phyloP scores from a whole-genome alignment of 371 early-diverging fungal species.

The Blastocladiella emersonii region DNA sequence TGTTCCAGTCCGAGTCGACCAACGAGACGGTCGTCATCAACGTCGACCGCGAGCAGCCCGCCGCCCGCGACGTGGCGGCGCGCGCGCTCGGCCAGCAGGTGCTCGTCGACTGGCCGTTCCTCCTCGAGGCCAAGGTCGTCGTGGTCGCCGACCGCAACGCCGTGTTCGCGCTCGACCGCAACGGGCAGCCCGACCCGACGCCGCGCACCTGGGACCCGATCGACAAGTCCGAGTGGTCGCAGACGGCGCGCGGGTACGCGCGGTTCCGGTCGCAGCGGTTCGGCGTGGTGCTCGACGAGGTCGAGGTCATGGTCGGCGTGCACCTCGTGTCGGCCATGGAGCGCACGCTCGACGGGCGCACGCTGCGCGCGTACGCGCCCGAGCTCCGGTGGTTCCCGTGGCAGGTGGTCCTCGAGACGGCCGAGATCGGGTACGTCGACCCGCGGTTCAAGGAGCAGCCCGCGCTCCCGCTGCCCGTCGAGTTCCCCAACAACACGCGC shows the following conservation, averaged over 20 bases:
- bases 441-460: constrained; percentile 42
- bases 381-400: constrained; percentile 46
- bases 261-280: constrained; percentile 23
- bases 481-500: constrained; percentile 47
- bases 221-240: constrained; percentile 17
- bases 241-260: constrained; percentile 32
- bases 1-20: constrained; percentile 59
- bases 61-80: constrained; percentile 21
- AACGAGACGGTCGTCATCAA: constrained; percentile 71
- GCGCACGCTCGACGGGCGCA: constrained; percentile 50
- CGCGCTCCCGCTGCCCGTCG: constrained; percentile 19
- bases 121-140: constrained; percentile 63
- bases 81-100: constrained; percentile 40
- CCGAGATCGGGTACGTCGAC: constrained; percentile 25
- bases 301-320: constrained; percentile 55
- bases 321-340: constrained; percentile 49
- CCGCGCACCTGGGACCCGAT: constrained; percentile 31
- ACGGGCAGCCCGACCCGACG: constrained; percentile 20
- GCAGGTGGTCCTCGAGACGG: constrained; percentile 50
- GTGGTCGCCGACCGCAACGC: constrained; percentile 53
- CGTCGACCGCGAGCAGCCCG: constrained; percentile 32
- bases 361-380: constrained; percentile 12
- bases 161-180: constrained; percentile 36
- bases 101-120: constrained; percentile 62
- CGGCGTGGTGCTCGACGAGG: constrained; percentile 52